Percentiles rank a stretch among this genome's conserved stretches.
These are phyloP conservation scores for Exophiala sideris DNA, from an alignment of 2,329 filamentous ascomycete genomes.

Conservation along the genomic window DNA sequence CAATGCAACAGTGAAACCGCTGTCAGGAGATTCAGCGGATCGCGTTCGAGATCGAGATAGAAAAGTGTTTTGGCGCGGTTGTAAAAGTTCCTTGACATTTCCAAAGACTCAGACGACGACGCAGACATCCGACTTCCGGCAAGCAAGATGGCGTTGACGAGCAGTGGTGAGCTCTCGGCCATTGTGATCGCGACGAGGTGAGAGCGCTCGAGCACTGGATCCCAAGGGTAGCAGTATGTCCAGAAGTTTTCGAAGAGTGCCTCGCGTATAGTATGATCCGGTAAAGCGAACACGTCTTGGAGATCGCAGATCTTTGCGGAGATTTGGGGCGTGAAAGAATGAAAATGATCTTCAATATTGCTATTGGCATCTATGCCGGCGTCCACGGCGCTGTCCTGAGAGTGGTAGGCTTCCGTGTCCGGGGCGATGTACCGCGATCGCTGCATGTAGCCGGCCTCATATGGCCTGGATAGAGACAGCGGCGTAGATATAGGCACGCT, in stretches of 20 bases:
- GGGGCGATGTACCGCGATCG: too few relatives aligned
- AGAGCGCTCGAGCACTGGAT: slow-evolving; percentile 38
- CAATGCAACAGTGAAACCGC: slow-evolving; percentile 35
- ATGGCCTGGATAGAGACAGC: too few relatives aligned
- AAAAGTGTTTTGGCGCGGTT: slow-evolving; percentile 35
- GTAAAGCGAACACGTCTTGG: too few relatives aligned
- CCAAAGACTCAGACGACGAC: slow-evolving; percentile 31
- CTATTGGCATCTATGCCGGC: too few relatives aligned
- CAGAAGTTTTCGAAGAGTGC: slow-evolving; percentile 39
- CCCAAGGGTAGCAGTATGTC: slow-evolving; percentile 42
- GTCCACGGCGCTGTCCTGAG: too few relatives aligned
- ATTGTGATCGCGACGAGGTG: not conserved
- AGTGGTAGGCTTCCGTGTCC: too few relatives aligned
- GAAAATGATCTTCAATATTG: too few relatives aligned
- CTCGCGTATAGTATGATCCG: too few relatives aligned
- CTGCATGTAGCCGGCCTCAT: too few relatives aligned
- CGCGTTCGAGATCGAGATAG: slow-evolving; percentile 34
- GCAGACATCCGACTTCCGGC: slow-evolving; percentile 42
- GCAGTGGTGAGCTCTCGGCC: slow-evolving; percentile 26
- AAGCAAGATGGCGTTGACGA: slow-evolving; percentile 41
- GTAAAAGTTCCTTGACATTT: slow-evolving; percentile 33
- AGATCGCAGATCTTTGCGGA: too few relatives aligned
- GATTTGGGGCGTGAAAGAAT: too few relatives aligned
- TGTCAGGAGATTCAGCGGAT: slow-evolving; percentile 32
- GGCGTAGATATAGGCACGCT: too few relatives aligned